Evolutionary conservation across 2,329 filamentous ascomycete genomes (phyloP).

Genomic region (Aspergillus bombycis): DNA sequence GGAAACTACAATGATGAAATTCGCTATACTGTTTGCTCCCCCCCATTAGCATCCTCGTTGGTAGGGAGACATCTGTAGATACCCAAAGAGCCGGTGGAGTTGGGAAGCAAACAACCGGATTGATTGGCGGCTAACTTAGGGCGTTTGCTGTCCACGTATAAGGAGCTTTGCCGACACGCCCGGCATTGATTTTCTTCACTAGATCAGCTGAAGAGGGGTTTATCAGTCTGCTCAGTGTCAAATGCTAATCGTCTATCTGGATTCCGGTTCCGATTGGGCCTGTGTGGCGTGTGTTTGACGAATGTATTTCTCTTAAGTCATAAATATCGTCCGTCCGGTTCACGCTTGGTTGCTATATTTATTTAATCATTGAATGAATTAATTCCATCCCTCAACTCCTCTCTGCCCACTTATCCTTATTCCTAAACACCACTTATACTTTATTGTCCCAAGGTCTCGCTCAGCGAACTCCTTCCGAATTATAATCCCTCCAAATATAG

Average conservation of each 20-base stretch:
- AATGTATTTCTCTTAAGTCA: background rate
- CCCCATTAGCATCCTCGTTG: background rate
- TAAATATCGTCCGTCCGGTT: background rate
- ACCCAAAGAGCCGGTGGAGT: background rate
- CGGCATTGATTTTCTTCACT: background rate
- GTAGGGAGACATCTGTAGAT: background rate
- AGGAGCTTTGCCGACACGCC: background rate
- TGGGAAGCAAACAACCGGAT: background rate
- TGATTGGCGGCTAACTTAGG: background rate
- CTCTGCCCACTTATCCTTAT: background rate
- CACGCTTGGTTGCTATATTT: background rate
- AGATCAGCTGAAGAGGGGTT: background rate
- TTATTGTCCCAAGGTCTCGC: background rate
- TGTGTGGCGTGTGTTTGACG: background rate
- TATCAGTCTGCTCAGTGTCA: background rate
- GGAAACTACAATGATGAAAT: background rate
- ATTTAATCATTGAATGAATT: background rate
- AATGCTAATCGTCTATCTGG: background rate
- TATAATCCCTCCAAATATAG: background rate
- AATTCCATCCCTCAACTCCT: fast-evolving
- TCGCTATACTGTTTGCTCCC: background rate
- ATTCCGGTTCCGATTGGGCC: background rate
- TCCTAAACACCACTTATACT: background rate
- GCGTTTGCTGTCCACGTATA: conserved; percentile 2
- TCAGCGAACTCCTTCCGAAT: background rate